Evolutionary conservation across 23 red algal genomes (phyloP), one percentile per base, ranked within the genome.

Genomic region (Chondrus crispus): DNA sequence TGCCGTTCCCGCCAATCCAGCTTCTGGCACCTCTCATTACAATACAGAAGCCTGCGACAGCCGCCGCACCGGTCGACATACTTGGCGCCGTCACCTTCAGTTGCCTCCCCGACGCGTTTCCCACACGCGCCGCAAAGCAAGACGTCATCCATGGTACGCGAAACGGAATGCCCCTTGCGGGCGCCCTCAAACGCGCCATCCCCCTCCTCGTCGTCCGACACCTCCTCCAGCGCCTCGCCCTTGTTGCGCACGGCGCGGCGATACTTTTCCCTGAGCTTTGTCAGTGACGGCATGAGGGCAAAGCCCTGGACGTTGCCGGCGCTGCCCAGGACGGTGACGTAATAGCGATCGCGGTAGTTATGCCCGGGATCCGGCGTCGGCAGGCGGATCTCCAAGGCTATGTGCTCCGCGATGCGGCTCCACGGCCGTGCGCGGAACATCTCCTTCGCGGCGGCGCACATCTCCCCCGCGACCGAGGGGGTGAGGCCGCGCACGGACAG

Each of bases 371-470:
- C 9, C n/a, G 46, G 33, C 22, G 72, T 48, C 6, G 89, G 89
- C 5, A 92, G 58, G 22, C 29, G 16, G 38, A 92, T 50, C 32
- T 79, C 46, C 80, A 94, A 29, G 11, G 92, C 92, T 26, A 94
- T 47, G 38, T 87, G 84, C 90, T 96, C 95, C 5, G 47, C 36
- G 37, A 96, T 88, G 32, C 41, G 8, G 10, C 32, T 20, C 95
- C 95, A 96, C 32, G 95, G 95, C 52, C 32, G 42, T 4, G 84
- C 85, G 19, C 60, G 24, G 64, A 46, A 84, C 88, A 96, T 82
- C 3, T 36, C 46, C 54, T 9, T 19, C 12, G 95, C 95, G 16
- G 60, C 58, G 43, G 39, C 47, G 48, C 51, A 46, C 24, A 87
- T 52, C 26, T 68, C 3, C 3, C 62, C 13, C 4, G 81, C 13